A percentile compares a stretch with the other conserved stretches of the same genome.
Conservation (phyloP, 202 grass and related monocot genomes). For the Digitaria exilis region DNA sequence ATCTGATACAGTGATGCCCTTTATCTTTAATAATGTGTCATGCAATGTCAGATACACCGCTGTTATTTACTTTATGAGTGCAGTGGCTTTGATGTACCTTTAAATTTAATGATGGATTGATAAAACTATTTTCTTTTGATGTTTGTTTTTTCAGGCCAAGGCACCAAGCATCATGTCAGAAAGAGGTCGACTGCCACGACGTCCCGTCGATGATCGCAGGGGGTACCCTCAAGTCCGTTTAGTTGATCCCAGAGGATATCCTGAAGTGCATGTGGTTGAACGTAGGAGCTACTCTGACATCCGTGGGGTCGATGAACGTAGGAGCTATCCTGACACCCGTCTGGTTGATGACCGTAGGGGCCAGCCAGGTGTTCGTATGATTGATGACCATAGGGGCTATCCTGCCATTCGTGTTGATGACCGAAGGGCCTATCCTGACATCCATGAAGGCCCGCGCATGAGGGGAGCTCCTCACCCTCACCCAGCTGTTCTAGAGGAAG, state of each 20-base stretch:
- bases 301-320: conserved; percentile 4
- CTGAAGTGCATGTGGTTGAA: conserved; percentile 18
- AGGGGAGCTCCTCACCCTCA: conserved; percentile 48
- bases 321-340: not conserved
- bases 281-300: conserved; percentile 11
- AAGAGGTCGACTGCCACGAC: conserved; percentile 49
- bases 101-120: conserved; percentile 7
- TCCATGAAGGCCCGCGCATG: conserved; percentile 39
- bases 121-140: conserved; percentile 18
- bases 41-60: not conserved
- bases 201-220: conserved; percentile 40
- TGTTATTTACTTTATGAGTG: not conserved
- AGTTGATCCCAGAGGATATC: conserved; percentile 35
- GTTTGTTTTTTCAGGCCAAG: conserved; percentile 3
- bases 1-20: not conserved
- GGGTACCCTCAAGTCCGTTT: conserved; percentile 20
- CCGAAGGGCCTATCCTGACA: conserved; percentile 46
- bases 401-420: conserved; percentile 34
- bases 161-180: conserved; percentile 50
- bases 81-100: not conserved
- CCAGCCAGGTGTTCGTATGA: not conserved
- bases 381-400: conserved; percentile 16
- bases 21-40: not conserved
- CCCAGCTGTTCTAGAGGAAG: conserved; percentile 55
- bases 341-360: conserved; percentile 33